These are phyloP conservation scores for Clavispora vitiphila DNA, from an alignment of 805 yeast genomes.

Conservation along the genomic window DNA sequence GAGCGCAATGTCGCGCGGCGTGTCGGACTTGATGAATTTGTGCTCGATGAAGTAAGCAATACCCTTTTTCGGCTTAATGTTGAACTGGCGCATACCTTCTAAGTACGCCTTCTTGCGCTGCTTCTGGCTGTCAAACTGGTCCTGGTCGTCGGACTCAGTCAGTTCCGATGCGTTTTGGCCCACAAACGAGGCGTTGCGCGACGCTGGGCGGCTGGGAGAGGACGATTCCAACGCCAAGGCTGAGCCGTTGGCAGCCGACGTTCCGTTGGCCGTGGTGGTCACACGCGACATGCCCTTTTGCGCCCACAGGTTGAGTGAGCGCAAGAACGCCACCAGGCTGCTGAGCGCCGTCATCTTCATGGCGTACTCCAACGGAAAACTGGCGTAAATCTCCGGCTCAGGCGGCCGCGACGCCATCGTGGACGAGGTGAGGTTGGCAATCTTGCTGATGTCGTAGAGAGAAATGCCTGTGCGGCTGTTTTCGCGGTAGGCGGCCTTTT, in stretches of 20 bases:
- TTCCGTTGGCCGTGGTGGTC: neutral
- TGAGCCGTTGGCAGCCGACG: neutral
- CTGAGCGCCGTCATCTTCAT: conserved; percentile 76
- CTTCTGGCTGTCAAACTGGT: conserved; percentile 80
- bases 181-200: conserved; percentile 28
- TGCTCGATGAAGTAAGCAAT: conserved; percentile 54
- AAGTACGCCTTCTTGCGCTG: conserved; percentile 75
- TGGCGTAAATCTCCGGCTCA: conserved; percentile 47
- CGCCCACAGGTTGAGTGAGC: conserved; percentile 84
- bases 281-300: conserved; percentile 44
- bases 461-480: conserved; percentile 52
- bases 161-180: conserved; percentile 11
- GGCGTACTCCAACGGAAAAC: conserved; percentile 76
- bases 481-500: conserved; percentile 45
- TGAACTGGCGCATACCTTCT: conserved; percentile 75
- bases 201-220: conserved; percentile 18
- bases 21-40: conserved; percentile 56
- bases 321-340: conserved; percentile 74
- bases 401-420: conserved; percentile 54
- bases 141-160: conserved; percentile 62
- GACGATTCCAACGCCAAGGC: conserved; percentile 18
- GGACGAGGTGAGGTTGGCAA: conserved; percentile 72
- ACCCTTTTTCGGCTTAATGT: conserved; percentile 81
- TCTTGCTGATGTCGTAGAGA: conserved; percentile 66
- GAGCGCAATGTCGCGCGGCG: conserved; percentile 66